Evolutionary conservation across 169 alveolate genomes (phyloP).

Genomic region (Pseudocohnilembus persalinus): DNA sequence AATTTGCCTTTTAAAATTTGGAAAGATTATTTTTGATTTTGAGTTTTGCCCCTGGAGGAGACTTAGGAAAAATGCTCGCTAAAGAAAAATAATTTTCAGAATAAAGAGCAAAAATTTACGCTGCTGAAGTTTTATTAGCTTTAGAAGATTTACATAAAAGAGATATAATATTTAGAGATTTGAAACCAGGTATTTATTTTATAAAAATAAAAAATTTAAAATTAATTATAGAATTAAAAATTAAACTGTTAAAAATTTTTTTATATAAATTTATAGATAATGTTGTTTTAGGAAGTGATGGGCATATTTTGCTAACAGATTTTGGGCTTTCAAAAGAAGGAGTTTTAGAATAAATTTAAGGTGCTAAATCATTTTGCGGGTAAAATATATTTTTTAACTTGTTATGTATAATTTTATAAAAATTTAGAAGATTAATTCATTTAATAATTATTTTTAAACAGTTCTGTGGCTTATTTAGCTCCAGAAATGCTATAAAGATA

Average conservation of each 20-base stretch:
- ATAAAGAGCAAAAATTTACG: slow-evolving; percentile 77
- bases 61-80: slow-evolving; percentile 63
- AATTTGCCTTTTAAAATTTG: slow-evolving; percentile 82
- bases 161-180: slow-evolving; percentile 88
- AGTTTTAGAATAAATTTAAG: slow-evolving; percentile 64
- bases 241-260: too few species aligned
- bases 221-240: too few species aligned
- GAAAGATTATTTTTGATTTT: slow-evolving; percentile 79
- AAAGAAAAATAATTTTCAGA: slow-evolving; percentile 78
- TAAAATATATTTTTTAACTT: too few species aligned
- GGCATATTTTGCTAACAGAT: slow-evolving; percentile 89
- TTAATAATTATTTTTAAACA: too few species aligned
- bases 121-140: slow-evolving; percentile 79
- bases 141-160: slow-evolving; percentile 85
- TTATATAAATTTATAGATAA: slow-evolving; percentile 63
- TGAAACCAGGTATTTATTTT: slow-evolving; percentile 72
- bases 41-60: slow-evolving; percentile 88
- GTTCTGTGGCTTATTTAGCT: slow-evolving; percentile 87
- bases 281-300: slow-evolving; percentile 85
- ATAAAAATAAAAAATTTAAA: too few species aligned
- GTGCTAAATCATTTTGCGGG: slow-evolving; percentile 65
- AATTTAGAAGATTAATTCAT: too few species aligned
- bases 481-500: slow-evolving; percentile 88
- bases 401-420: too few species aligned
- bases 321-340: slow-evolving; percentile 92